These are phyloP conservation scores for Microcera coccophila DNA, from an alignment of 2,329 filamentous ascomycete species.

Conservation along the genomic window DNA sequence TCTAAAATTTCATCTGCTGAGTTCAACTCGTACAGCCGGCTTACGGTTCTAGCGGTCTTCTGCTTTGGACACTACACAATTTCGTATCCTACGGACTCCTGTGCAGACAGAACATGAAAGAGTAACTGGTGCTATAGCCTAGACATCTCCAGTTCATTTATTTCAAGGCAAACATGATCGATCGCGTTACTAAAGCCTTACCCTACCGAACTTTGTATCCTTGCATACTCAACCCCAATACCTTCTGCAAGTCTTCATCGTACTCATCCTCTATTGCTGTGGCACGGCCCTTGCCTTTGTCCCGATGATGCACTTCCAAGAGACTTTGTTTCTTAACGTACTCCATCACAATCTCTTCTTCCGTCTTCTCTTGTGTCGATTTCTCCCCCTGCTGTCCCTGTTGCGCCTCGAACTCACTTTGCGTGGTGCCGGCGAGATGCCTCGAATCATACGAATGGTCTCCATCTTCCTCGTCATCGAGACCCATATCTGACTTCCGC, in stretches of 20 bases:
- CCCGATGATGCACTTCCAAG: constrained; percentile 46
- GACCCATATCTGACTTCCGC: background rate
- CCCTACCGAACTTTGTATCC: too few relatives aligned
- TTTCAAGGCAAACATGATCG: too few relatives aligned
- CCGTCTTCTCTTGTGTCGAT: constrained; percentile 37
- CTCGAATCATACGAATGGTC: constrained; percentile 2
- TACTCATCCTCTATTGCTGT: constrained; percentile 1
- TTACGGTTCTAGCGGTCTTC: too few relatives aligned
- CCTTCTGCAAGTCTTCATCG: constrained; percentile 1
- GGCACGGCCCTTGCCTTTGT: constrained; percentile 14
- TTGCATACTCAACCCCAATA: background rate
- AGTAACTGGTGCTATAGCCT: too few relatives aligned
- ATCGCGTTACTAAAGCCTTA: too few relatives aligned
- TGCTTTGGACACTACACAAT: too few relatives aligned
- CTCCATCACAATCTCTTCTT: constrained; percentile 67
- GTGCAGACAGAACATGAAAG: too few relatives aligned
- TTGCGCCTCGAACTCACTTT: constrained; percentile 40
- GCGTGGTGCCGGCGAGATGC: constrained; percentile 15
- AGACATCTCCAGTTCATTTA: too few relatives aligned
- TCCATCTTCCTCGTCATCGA: constrained; percentile 17
- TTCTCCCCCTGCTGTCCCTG: constrained; percentile 32
- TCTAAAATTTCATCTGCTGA: too few relatives aligned
- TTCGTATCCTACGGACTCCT: too few relatives aligned
- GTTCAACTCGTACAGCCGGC: too few relatives aligned
- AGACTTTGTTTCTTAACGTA: constrained; percentile 71